These are phyloP conservation scores for Pelargonium cotyledonis DNA, from an alignment of 441 rosid genomes.

Conservation along the genomic window DNA sequence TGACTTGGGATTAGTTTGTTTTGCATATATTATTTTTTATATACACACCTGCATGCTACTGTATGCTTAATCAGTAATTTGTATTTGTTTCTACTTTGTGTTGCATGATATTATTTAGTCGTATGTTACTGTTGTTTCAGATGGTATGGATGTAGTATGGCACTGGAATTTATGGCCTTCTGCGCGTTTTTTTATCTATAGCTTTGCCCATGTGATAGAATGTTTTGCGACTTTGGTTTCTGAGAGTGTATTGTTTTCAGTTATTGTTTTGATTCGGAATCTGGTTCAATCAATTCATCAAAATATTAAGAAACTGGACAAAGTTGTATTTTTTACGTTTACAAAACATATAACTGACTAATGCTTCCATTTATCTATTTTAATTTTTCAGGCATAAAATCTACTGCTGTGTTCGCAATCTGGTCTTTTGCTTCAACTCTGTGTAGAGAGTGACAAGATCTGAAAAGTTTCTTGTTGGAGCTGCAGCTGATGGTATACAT, in stretches of 20 bases:
- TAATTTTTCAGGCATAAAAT: neutral
- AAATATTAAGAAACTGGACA: neutral
- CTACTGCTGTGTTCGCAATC: neutral
- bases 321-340: neutral
- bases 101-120: neutral
- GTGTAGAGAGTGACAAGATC: constrained; percentile 4
- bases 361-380: neutral
- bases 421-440: neutral
- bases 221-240: too few species aligned
- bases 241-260: too few species aligned
- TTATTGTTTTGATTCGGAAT: too few species aligned
- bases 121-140: neutral
- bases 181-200: too few species aligned
- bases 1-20: neutral
- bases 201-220: too few species aligned
- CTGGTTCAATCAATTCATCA: neutral
- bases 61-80: neutral
- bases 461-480: neutral
- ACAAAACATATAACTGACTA: neutral
- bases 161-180: neutral
- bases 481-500: neutral
- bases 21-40: neutral
- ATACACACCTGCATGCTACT: neutral
- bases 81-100: neutral
- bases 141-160: neutral